A percentile compares a stretch with the other conserved stretches of the same genome.
phyloP scores from a whole-genome alignment of 306 rosid species.

The Cucurbita ficifolia region DNA sequence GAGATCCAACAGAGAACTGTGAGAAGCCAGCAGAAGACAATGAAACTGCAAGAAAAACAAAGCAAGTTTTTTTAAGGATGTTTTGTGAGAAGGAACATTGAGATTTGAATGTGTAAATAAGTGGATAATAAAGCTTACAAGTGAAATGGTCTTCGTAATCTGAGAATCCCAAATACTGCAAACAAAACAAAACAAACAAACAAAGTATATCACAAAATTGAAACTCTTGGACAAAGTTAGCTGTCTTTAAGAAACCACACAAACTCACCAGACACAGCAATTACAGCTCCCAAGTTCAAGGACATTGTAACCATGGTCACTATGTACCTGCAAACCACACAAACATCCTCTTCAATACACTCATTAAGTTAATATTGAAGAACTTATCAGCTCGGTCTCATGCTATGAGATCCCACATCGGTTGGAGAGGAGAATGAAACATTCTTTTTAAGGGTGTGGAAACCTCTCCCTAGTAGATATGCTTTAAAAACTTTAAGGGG shows the following conservation, averaged over 20 bases:
- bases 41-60: slow-evolving; percentile 24
- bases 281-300: slow-evolving; percentile 33
- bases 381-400: no score
- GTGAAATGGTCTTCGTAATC: slow-evolving; percentile 22
- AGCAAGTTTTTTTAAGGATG: background rate
- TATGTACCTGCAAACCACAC: slow-evolving; percentile 35
- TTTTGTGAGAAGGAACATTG: background rate
- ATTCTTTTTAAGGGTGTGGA: no score
- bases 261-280: slow-evolving; percentile 36
- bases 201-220: background rate
- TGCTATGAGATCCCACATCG: no score
- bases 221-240: background rate
- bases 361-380: no score
- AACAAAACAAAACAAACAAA: background rate
- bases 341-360: background rate
- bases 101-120: background rate
- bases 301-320: slow-evolving; percentile 28
- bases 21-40: slow-evolving; percentile 47
- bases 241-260: background rate
- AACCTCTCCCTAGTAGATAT: no score
- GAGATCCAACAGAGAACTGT: slow-evolving; percentile 49
- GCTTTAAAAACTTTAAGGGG: no score
- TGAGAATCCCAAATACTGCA: slow-evolving; percentile 42
- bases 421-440: no score
- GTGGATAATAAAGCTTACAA: slow-evolving; percentile 18